Evolutionary conservation across 106 monocot genomes (phyloP).

Genomic region (Allium cepa): DNA sequence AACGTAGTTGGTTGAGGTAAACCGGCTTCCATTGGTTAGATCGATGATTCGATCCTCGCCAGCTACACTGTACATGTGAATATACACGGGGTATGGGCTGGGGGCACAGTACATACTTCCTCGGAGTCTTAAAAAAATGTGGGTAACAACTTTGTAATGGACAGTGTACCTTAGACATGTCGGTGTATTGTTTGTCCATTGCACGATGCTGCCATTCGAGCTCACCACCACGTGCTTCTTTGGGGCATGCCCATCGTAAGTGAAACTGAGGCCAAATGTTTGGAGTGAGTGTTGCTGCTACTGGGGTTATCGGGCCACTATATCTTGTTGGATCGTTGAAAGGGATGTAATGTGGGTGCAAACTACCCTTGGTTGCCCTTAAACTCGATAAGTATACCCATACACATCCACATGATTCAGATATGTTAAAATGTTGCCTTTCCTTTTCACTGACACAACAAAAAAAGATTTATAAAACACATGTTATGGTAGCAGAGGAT

Average conservation of each 20-base stretch:
- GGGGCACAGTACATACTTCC: no score
- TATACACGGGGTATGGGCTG: no score
- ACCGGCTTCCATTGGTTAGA: no score
- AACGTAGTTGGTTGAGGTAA: no score
- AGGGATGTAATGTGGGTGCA: no score
- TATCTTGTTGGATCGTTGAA: constrained; percentile 32
- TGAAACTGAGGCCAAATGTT: constrained; percentile 91
- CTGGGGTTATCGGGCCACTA: constrained; percentile 44
- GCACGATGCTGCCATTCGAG: constrained; percentile 49
- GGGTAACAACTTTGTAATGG: no score
- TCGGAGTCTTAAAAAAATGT: no score
- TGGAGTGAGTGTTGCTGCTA: constrained; percentile 84
- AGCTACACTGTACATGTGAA: no score
- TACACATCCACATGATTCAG: constrained; percentile 60
- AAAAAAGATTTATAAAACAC: not conserved
- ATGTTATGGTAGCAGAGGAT: no score
- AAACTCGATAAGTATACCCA: constrained; percentile 63
- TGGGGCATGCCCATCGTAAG: constrained; percentile 85
- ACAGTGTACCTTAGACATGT: constrained; percentile 52
- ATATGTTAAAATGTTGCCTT: constrained; percentile 53
- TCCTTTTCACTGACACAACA: constrained; percentile 91
- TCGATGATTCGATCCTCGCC: no score
- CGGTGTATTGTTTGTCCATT: constrained; percentile 39
- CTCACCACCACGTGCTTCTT: constrained; percentile 57
- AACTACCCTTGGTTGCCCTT: constrained; percentile 29